Percentiles rank a stretch among this genome's conserved stretches.
Conservation (phyloP, 2,329 filamentous ascomycete genomes). For the Apiospora malaysiana region DNA sequence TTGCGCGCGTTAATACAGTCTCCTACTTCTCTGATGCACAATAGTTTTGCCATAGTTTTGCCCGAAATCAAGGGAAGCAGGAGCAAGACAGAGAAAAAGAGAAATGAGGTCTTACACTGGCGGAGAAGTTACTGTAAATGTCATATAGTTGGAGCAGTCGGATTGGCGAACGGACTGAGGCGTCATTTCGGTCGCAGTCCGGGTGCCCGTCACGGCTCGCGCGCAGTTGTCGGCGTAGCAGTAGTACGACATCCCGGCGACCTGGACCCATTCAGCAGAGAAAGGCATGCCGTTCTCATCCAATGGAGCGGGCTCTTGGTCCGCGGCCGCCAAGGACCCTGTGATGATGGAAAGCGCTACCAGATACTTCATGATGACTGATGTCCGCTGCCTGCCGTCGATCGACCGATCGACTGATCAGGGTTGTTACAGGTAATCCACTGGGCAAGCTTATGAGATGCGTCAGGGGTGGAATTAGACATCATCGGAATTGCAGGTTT, state of each 20-base stretch:
- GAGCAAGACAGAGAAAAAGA: background rate
- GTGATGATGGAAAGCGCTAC: background rate
- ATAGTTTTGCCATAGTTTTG: too few relatives aligned
- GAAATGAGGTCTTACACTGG: background rate
- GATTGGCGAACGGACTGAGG: background rate
- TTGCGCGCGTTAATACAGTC: too few relatives aligned
- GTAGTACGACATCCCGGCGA: background rate
- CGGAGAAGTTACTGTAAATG: background rate
- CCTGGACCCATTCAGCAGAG: background rate
- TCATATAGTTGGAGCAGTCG: background rate
- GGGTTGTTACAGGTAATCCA: background rate
- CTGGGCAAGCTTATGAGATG: background rate
- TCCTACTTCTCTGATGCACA: too few relatives aligned
- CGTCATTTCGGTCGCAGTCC: background rate
- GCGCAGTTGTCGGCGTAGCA: slow-evolving; percentile 1
- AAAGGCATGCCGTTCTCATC: background rate
- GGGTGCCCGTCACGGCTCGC: slow-evolving; percentile 1
- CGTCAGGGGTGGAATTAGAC: background rate
- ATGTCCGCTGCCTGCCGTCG: background rate
- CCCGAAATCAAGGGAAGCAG: too few relatives aligned
- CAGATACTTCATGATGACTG: background rate
- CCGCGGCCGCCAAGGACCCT: background rate
- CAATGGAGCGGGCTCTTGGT: background rate
- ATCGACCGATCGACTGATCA: too few relatives aligned
- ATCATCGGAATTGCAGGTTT: too few relatives aligned